phyloP scores from a whole-genome alignment of 1,284 basidiomycete species.

The Apiotrichum mycotoxinovorans region DNA sequence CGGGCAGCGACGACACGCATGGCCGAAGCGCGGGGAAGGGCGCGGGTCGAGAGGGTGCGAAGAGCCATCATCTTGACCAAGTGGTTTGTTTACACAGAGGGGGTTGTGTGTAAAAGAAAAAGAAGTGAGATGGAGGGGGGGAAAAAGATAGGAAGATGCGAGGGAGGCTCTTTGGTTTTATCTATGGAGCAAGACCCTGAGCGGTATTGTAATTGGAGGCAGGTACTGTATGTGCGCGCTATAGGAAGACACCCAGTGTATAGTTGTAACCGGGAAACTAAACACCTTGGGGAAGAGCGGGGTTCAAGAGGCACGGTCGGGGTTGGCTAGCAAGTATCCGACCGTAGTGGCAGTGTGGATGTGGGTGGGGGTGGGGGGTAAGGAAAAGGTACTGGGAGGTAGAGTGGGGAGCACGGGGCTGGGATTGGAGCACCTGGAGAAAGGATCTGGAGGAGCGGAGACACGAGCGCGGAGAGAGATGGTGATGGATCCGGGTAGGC shows the following conservation, averaged over 20 bases:
- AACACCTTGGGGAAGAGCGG: not conserved
- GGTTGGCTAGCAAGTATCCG: conserved; percentile 2
- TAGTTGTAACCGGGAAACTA: not conserved
- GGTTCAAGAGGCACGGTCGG: not conserved
- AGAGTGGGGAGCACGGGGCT: not conserved
- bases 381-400: not conserved
- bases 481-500: no score
- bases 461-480: no score
- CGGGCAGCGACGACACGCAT: conserved; percentile 14
- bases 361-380: not conserved
- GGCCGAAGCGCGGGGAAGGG: conserved; percentile 19
- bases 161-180: not conserved
- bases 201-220: no score
- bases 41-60: conserved; percentile 17
- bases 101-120: not conserved
- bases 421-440: not conserved
- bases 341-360: not conserved
- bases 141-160: not conserved
- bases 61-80: conserved; percentile 17
- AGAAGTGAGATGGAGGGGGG: not conserved
- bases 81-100: not conserved
- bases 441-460: not conserved
- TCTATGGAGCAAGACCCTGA: not conserved
- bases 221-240: no score
- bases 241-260: no score